phyloP scores from a whole-genome alignment of 2,329 filamentous ascomycete genomes.

The Cercospora sp. region DNA sequence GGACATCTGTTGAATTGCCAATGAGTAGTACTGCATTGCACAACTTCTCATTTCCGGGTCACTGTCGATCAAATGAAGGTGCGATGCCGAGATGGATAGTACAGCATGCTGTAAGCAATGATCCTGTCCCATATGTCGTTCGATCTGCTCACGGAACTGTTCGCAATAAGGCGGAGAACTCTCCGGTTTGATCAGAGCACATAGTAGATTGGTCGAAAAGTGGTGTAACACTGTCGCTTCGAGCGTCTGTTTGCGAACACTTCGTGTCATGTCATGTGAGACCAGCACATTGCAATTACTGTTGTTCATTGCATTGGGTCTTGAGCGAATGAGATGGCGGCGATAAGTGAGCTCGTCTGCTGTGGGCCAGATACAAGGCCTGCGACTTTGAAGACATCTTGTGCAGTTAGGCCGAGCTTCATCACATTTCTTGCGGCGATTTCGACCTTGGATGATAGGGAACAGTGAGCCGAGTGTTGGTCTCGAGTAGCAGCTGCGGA shows the following conservation, averaged over 20 bases:
- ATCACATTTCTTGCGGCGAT: conserved; percentile 3
- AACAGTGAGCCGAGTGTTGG: background rate
- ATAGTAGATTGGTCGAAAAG: background rate
- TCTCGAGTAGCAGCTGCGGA: background rate
- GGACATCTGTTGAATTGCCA: background rate
- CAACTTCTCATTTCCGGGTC: background rate
- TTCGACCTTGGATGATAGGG: background rate
- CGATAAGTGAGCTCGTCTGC: background rate
- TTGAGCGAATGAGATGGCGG: background rate
- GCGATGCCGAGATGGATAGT: background rate
- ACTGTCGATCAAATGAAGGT: background rate
- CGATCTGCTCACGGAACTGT: background rate
- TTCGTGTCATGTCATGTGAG: background rate
- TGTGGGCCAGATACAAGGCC: background rate
- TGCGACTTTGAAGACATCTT: background rate
- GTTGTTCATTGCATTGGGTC: background rate
- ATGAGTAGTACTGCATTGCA: background rate
- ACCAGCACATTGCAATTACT: background rate
- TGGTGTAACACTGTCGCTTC: background rate
- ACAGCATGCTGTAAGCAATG: background rate
- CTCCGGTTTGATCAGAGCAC: background rate
- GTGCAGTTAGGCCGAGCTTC: background rate
- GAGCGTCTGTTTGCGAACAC: background rate
- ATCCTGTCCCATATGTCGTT: background rate
- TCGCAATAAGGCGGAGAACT: background rate